These are phyloP conservation scores for Gentiana macrophylla DNA, from an alignment of 257 asterid species.

Conservation along the genomic window DNA sequence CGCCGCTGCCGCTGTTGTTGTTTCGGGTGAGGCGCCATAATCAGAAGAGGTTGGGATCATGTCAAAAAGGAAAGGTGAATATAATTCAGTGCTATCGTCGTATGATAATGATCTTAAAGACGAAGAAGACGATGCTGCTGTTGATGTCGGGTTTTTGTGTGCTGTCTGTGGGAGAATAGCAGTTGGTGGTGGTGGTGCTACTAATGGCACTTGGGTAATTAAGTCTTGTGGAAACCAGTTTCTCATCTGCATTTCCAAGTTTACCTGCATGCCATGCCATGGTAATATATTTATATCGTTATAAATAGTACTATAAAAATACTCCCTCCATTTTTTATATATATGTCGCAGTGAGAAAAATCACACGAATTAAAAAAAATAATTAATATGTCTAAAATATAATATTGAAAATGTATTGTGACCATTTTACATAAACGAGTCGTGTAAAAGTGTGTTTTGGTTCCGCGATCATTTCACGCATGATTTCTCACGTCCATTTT, in stretches of 20 bases:
- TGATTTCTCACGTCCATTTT: no score
- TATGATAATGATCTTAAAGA: slow-evolving; percentile 51
- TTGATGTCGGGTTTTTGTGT: slow-evolving; percentile 27
- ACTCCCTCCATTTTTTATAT: no score
- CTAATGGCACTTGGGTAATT: not conserved
- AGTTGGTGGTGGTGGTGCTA: slow-evolving; percentile 16
- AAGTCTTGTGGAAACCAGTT: slow-evolving; percentile 29
- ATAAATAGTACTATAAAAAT: no score
- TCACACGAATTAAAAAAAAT: no score
- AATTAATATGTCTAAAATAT: no score
- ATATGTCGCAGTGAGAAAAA: no score
- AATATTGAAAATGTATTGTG: no score
- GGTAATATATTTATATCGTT: no score
- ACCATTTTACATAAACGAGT: no score
- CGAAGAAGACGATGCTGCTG: slow-evolving; percentile 60
- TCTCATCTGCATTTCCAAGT: slow-evolving; percentile 41
- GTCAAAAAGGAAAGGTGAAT: slow-evolving; percentile 30
- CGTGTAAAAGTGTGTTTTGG: no score
- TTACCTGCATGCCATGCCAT: no score
- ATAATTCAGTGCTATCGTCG: slow-evolving; percentile 48
- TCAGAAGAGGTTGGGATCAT: slow-evolving; percentile 15
- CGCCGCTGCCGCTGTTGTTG: slow-evolving; percentile 5
- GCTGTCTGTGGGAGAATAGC: slow-evolving; percentile 4
- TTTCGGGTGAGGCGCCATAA: slow-evolving; percentile 19
- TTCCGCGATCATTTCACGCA: no score